These are phyloP conservation scores for Gilbertella persicaria DNA, from an alignment of 371 early-diverging fungal species.

Conservation along the genomic window DNA sequence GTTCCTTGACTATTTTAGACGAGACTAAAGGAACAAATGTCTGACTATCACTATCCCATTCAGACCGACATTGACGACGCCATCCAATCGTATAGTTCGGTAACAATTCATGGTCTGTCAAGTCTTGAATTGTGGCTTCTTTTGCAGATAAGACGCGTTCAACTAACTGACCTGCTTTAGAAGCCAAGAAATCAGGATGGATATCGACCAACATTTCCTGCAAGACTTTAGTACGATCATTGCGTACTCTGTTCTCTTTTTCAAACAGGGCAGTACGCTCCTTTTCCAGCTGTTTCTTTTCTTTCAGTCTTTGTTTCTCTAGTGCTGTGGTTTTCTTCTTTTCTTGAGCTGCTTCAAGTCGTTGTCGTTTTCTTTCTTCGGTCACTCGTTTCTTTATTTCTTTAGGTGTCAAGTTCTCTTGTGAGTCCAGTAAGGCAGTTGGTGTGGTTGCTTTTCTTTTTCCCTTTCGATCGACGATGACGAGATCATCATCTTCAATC, in stretches of 20 bases:
- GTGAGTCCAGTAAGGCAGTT: too few species aligned
- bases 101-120: constrained; percentile 13
- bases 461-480: constrained; percentile 1
- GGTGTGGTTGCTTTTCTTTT: constrained; percentile 5
- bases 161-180: constrained; percentile 35
- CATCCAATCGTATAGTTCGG: constrained; percentile 39
- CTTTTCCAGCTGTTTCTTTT: constrained; percentile 44
- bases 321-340: constrained; percentile 16
- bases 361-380: constrained; percentile 16
- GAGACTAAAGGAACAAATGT: constrained; percentile 47
- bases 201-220: constrained; percentile 61
- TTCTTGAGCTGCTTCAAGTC: constrained; percentile 27
- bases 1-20: constrained; percentile 40
- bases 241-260: constrained; percentile 42
- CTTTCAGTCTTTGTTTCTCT: constrained; percentile 25
- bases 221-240: constrained; percentile 39
- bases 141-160: constrained; percentile 30
- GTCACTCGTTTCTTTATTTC: constrained; percentile 11
- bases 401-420: background rate
- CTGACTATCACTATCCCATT: constrained; percentile 49
- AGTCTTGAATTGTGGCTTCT: constrained; percentile 28
- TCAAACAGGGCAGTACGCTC: constrained; percentile 32
- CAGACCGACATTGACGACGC: constrained; percentile 50
- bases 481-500: constrained; percentile 7
- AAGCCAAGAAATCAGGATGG: constrained; percentile 26